A percentile compares a stretch with the other conserved stretches of the same genome.
Conservation (phyloP, 305 asterid genomes). For the Caryopteris hybrid region DNA sequence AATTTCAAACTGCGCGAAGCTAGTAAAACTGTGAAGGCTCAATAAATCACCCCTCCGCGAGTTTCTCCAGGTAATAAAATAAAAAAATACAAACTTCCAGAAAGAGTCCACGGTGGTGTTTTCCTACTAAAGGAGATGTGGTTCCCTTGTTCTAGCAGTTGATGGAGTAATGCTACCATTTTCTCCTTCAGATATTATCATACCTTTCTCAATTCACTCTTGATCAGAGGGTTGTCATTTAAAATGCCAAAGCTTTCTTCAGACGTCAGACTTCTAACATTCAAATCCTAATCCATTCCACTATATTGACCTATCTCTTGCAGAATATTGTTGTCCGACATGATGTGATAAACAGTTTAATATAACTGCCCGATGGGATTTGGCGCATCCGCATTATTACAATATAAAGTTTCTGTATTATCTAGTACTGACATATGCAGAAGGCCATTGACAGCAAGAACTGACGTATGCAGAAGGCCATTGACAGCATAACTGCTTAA, state of each 20-base stretch:
- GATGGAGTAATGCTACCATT: not conserved
- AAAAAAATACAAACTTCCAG: not conserved
- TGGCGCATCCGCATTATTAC: not conserved
- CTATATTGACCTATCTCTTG: not conserved
- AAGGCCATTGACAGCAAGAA: too few species aligned
- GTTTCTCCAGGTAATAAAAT: not conserved
- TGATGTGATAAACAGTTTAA: not conserved
- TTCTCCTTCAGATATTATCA: not conserved
- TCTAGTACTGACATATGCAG: too few species aligned
- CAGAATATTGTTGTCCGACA: not conserved
- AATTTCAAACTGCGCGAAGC: not conserved
- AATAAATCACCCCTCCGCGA: not conserved
- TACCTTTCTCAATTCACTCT: not conserved
- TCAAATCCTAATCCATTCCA: not conserved
- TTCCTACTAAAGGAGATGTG: not conserved
- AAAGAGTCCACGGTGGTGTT: not conserved
- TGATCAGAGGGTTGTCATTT: not conserved
- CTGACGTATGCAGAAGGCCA: not conserved
- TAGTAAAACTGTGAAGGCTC: not conserved
- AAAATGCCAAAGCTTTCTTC: not conserved
- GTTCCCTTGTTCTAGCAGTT: not conserved
- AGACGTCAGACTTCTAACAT: not conserved
- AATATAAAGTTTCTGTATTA: not conserved
- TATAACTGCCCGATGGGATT: not conserved
- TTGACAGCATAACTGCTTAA: not conserved